Evolutionary conservation across 805 yeast genomes (phyloP).

Genomic region (Saccharomycopsis fibuligera): DNA sequence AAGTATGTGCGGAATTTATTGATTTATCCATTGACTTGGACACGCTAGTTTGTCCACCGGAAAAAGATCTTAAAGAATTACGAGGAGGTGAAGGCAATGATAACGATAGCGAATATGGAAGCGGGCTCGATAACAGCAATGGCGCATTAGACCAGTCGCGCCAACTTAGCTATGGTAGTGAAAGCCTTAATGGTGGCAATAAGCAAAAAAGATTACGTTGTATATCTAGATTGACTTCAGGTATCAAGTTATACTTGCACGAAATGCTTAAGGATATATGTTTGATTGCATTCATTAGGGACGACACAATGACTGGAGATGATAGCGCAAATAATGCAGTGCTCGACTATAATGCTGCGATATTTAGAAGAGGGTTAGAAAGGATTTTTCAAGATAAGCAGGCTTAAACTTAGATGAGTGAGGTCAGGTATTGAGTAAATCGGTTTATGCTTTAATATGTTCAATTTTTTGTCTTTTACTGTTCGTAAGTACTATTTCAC

Average conservation of each 20-base stretch:
- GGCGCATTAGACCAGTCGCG: background rate
- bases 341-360: slow-evolving; percentile 82
- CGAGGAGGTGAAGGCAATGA: background rate
- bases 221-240: slow-evolving; percentile 70
- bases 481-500: too few species aligned
- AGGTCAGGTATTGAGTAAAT: too few species aligned
- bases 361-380: slow-evolving; percentile 70
- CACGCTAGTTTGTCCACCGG: slow-evolving; percentile 45
- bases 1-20: slow-evolving; percentile 94
- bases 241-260: slow-evolving; percentile 73
- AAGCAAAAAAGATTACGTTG: slow-evolving; percentile 11
- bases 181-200: background rate
- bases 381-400: slow-evolving; percentile 34
- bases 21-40: slow-evolving; percentile 90
- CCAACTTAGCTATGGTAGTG: background rate
- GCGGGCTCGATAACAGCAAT: background rate
- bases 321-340: slow-evolving; percentile 50
- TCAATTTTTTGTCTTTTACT: too few species aligned
- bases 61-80: background rate
- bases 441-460: too few species aligned
- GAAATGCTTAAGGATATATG: slow-evolving; percentile 94
- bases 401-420: too few species aligned
- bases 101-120: background rate
- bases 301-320: slow-evolving; percentile 30
- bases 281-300: slow-evolving; percentile 76